These are phyloP conservation scores for Russula earlei DNA, from an alignment of 768 basidiomycete species.

Conservation along the genomic window DNA sequence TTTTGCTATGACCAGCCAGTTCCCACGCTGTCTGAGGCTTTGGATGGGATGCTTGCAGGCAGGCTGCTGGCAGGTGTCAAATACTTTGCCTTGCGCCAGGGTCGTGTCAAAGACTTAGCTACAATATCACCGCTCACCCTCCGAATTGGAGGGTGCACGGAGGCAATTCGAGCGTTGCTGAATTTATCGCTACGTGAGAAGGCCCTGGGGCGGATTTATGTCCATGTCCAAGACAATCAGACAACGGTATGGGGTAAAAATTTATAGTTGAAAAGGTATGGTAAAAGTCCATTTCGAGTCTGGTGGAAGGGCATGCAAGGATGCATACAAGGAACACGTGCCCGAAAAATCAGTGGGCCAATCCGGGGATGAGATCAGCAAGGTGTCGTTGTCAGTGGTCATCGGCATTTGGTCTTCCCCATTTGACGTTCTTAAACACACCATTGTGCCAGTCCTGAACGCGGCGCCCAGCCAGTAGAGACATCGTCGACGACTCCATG, in stretches of 20 bases:
- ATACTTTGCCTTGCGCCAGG: too few species aligned
- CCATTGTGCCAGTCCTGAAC: slow-evolving; percentile 61
- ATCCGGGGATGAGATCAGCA: not conserved
- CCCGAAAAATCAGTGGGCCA: not conserved
- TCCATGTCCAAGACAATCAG: not conserved
- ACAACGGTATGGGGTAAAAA: not conserved
- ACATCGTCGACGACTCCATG: slow-evolving; percentile 65
- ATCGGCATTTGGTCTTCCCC: slow-evolving; percentile 49
- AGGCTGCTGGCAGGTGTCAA: too few species aligned
- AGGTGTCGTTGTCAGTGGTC: slow-evolving; percentile 33
- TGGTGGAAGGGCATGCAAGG: not conserved
- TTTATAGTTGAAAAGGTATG: not conserved
- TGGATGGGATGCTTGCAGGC: too few species aligned
- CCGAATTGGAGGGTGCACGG: too few species aligned
- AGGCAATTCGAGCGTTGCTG: too few species aligned
- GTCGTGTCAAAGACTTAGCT: too few species aligned
- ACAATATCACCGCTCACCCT: too few species aligned
- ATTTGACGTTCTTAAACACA: slow-evolving; percentile 41
- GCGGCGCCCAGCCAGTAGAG: slow-evolving; percentile 52
- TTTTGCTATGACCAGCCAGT: too few species aligned
- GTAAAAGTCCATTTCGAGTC: not conserved
- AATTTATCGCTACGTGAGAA: too few species aligned
- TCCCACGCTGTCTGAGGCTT: too few species aligned
- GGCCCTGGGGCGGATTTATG: too few species aligned
- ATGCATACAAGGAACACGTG: not conserved